Evolutionary conservation across 192 early-diverging fungal genomes (phyloP), one percentile per base, ranked within the genome.

Genomic region (Thamnidium elegans): DNA sequence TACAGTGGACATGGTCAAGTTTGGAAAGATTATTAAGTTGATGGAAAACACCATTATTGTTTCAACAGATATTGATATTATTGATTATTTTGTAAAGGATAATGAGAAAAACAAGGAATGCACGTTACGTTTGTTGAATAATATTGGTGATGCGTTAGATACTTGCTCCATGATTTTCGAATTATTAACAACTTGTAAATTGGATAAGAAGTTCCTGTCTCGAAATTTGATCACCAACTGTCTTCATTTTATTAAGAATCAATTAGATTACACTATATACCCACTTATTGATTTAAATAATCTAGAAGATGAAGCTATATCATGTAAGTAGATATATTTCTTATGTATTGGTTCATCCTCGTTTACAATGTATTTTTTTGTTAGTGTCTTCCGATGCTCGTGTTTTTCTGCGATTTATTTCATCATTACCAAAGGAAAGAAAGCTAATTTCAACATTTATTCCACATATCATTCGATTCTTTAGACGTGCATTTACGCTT

Each of bases 241-340:
- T 55, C 55, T 75, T 32, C 30, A 55, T 3, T 63, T 67, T 4
- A 51, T 61, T 6, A 75, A 75, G 30, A 47, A 55, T 7, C 52
- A 67, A 50, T 7, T 75, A 1, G 65, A 47, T 45, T 62, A 48
- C 26, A 59, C 59, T 20, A 58, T 75, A 44, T 75, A 70, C 23
- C 73, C 73, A 4, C 23, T 67, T 0, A 50, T 67, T 21, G 66
- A 68, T 30, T 36, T 61, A 17, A 58, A 44, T 19, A 44, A 31
- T 7, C 30, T 48, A 30, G 53, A 46, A 23, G 53, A 58, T 51
- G 50, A 59, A 46, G 20, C 53, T 1, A 59, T 34, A 0, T 9
- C 11, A 30, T 21, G 48, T 65, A 52, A 59, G 48, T 32, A 26
- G 8, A 23, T 26, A 10, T 23, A 4, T 17, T 17, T n/a, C 1